Base-by-base conservation (phyloP, 129 eudicot species). In the Glebionis coronaria region DNA sequence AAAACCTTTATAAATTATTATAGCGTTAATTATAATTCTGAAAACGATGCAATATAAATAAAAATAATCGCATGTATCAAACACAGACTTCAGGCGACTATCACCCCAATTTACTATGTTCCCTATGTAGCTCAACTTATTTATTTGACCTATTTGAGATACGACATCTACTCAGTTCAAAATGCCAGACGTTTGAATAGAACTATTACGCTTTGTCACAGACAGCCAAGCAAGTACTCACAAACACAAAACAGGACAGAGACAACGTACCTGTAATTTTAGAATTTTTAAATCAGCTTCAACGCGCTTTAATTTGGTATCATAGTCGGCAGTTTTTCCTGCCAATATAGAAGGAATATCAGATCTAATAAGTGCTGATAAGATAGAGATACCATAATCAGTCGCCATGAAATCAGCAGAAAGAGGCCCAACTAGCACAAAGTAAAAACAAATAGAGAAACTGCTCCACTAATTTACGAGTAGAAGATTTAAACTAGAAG, bases 251-350 rank as follows among this genome's bases (percentile, higher is more conserved):
- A 57, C 51, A 56, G 57, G 29, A 12, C 9, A 15, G 9, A 73
- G 64, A 31, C 49, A 75, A 45, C 76, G 46, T 50, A 91, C 96
- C 96, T 88, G 98, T 76, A 86, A 72, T 61, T 84, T 78, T 63
- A 93, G 81, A 75, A 89, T 85, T 76, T 82, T 79, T 71, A 89
- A 63, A 80, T 93, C 99, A 69, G 99, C 99, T 61, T 93, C 97
- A 3, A 89, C 81, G 28, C 95, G 86, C 80, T 77, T 85, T 68
- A 82, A 38, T 64, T 79, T 83, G 51, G 69, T 68, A 51, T 82
- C 82, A 38, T 66, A 76, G 71, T 81, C 87, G 44, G 55, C 75
- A 74, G 55, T 31, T 63, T 67, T 86, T 68, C 90, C 97, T 84
- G 90, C 67, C 63, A 16, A 51, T 12, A 67, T 50, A 42, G 53